Conservation (phyloP, 805 yeast species). For the Saccharomycopsis javanensis region DNA sequence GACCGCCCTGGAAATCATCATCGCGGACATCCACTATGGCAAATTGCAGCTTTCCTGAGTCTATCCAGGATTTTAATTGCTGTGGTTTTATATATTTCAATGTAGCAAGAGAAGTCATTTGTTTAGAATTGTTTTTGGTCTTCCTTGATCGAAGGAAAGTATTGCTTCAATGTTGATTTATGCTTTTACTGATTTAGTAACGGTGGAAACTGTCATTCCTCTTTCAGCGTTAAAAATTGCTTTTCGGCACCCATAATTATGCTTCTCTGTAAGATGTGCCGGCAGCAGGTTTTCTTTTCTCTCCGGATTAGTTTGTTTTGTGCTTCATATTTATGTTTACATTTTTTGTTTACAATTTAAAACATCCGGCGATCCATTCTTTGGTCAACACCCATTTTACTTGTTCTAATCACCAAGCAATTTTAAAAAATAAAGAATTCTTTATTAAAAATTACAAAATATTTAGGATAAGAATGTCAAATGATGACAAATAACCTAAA, state of each 20-base stretch:
- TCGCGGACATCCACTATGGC: conserved; percentile 19
- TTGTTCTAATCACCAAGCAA: too few species aligned
- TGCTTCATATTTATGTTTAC: neutral
- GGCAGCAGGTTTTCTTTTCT: neutral
- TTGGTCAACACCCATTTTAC: neutral
- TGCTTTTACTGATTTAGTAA: neutral
- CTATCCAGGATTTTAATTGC: conserved; percentile 15
- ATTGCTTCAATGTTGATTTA: neutral
- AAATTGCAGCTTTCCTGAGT: conserved; percentile 12
- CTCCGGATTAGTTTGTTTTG: neutral
- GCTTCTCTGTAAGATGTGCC: too few species aligned
- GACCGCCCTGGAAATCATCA: conserved; percentile 19
- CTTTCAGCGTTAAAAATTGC: neutral
- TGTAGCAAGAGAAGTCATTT: neutral
- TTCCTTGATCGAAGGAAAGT: too few species aligned
- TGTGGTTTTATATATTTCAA: conserved; percentile 16
- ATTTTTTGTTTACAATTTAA: neutral
- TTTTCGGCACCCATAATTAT: too few species aligned
- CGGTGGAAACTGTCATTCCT: neutral
- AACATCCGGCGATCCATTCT: neutral
- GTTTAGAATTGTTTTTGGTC: neutral
- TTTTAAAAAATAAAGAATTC: too few species aligned
- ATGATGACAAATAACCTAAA: neutral
- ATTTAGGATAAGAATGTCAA: neutral
- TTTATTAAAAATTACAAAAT: too few species aligned